Base-by-base conservation (phyloP, 1,284 basidiomycete species). In the Malassezia caprae region DNA sequence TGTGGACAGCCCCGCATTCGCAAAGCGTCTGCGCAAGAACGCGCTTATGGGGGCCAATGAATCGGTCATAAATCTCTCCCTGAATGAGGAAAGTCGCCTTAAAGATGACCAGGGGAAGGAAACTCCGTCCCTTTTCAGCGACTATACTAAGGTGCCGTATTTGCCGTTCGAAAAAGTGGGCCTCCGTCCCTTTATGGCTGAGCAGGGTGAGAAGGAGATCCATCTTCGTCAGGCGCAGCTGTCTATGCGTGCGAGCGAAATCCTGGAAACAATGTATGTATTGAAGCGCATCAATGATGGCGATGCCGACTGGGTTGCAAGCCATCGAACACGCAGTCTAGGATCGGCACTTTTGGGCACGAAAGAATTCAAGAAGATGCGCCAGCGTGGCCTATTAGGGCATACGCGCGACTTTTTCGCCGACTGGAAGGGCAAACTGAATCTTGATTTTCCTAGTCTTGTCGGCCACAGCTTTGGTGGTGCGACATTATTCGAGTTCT, bases 141-240 rank as follows among this genome's bases (percentile, higher is more conserved):
- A 41, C 26, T 51, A 26, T 45, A 34, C 34, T 4, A 47, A 41
- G 10, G 61, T 65, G 7, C 65, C 67, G 8, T 74, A 68, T 51
- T 56, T 67, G 40, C 56, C 63, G 58, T 76, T 63, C 56, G 77
- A 78, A 68, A 66, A 40, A 64, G 73, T 63, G 46, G 76, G 41
- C 35, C 58, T 51, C 48, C 75, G 56, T 63, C 77, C 62, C 67
- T 78, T 42, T 48, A 32, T 60, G 2, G 35, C 32, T 1, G 51
- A 61, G 3, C 67, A 68, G 5, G 56, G 50, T 12, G 58, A 64
- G 46, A 71, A 78, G 46, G 78, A 79, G 56, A 68, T 72, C 13
- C 68, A 60, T 31, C 66, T 79, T 40, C 72, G 80, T 31, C 67
- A 69, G 15, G 76, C 78, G 27, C 80, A 80, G 60, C 68, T 81